Evolutionary conservation across 202 grass and related monocot genomes (phyloP).

Genomic region (Elaeis oleifera): DNA sequence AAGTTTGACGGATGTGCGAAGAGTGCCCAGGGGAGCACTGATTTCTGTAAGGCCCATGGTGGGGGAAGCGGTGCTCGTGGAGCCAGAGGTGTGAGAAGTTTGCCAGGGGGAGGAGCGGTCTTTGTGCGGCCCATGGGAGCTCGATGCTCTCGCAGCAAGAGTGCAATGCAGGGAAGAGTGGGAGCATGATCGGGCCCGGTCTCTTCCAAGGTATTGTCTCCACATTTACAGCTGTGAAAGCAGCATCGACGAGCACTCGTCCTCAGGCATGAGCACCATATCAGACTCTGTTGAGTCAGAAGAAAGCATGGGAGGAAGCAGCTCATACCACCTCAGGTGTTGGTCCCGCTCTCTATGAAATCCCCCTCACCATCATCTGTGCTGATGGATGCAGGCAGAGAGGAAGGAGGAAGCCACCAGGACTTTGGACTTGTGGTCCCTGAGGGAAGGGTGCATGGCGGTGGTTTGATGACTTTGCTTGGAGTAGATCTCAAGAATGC

Average conservation of each 20-base stretch:
- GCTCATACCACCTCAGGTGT: constrained; percentile 60
- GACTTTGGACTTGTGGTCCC: constrained; percentile 44
- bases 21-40: constrained; percentile 88
- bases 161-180: constrained; percentile 17
- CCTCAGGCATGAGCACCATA: constrained; percentile 36
- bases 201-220: constrained; percentile 50
- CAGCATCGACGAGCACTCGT: constrained; percentile 49
- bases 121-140: constrained; percentile 68
- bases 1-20: constrained; percentile 54
- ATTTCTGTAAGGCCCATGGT: constrained; percentile 90
- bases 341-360: constrained; percentile 71
- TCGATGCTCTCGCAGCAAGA: constrained; percentile 37
- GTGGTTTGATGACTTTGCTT: constrained; percentile 76
- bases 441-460: constrained; percentile 82
- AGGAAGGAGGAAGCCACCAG: constrained; percentile 26
- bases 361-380: constrained; percentile 30
- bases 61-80: constrained; percentile 75
- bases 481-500: constrained; percentile 54
- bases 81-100: constrained; percentile 77
- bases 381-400: constrained; percentile 8
- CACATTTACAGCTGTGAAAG: constrained; percentile 29
- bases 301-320: constrained; percentile 32
- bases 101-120: constrained; percentile 60
- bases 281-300: constrained; percentile 42
- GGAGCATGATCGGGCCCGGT: constrained; percentile 26